Evolutionary conservation across 306 rosid genomes (phyloP).

Genomic region (Rosa multiflora): DNA sequence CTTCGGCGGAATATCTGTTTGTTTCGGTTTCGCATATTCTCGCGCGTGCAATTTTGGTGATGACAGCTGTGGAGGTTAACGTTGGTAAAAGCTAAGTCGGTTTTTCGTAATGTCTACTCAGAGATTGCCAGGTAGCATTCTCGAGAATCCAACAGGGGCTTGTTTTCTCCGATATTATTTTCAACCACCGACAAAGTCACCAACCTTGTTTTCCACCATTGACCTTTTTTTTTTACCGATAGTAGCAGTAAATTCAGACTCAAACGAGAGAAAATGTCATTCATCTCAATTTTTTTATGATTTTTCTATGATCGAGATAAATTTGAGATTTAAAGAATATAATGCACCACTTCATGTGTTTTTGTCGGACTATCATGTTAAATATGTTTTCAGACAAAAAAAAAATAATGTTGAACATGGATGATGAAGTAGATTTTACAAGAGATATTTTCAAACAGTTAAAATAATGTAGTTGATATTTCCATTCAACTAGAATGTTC

Average conservation of each 20-base stretch:
- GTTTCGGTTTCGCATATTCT: slow-evolving; percentile 20
- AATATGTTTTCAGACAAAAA: no score
- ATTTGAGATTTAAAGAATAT: no score
- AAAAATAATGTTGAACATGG: no score
- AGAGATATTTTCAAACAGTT: not conserved
- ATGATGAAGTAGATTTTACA: no score
- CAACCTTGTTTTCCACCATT: not conserved
- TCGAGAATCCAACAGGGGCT: not conserved
- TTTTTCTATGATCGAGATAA: no score
- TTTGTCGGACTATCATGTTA: no score
- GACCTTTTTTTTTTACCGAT: not conserved
- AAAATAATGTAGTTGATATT: no score
- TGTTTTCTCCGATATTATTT: slow-evolving; percentile 27
- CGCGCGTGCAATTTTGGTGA: not conserved
- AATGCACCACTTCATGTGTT: no score
- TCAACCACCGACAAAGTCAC: not conserved
- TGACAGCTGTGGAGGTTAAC: slow-evolving; percentile 7
- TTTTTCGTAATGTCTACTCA: not conserved
- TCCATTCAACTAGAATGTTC: no score
- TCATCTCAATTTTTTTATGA: no score
- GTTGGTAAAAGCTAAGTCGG: not conserved
- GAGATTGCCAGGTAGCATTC: slow-evolving; percentile 2
- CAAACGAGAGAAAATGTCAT: no score
- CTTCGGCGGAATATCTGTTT: not conserved
- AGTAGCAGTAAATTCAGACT: not conserved